Conservation (phyloP, 805 yeast species). For the Wickerhamomyces ciferrii region DNA sequence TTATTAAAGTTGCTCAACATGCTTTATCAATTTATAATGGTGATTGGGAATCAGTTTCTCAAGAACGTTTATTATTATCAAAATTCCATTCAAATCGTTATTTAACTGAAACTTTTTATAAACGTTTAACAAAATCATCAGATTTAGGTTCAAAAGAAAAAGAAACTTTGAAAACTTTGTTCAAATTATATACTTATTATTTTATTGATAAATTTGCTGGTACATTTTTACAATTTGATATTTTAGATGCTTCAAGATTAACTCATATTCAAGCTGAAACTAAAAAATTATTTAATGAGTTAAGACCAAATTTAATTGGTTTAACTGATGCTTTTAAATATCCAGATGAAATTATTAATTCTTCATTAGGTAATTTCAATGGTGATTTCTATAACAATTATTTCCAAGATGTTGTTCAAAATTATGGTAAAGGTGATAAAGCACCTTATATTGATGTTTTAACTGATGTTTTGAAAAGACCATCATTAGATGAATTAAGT, state of each 20-base stretch:
- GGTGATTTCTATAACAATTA: conserved; percentile 84
- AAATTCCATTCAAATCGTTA: conserved; percentile 36
- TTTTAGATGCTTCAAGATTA: conserved; percentile 45
- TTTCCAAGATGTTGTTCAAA: conserved; percentile 50
- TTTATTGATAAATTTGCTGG: conserved; percentile 69
- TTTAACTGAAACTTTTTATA: conserved; percentile 26
- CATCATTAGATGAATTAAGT: conserved; percentile 30
- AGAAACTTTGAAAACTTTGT: conserved; percentile 46
- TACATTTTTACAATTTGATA: conserved; percentile 59
- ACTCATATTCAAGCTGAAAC: conserved; percentile 38
- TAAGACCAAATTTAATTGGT: conserved; percentile 69
- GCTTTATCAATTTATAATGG: conserved; percentile 26
- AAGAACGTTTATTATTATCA: conserved; percentile 31
- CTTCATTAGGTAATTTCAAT: conserved; percentile 74
- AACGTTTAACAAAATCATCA: conserved; percentile 14
- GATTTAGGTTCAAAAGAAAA: conserved; percentile 29
- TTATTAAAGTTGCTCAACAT: conserved; percentile 25
- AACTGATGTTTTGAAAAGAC: conserved; percentile 32
- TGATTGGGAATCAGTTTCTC: conserved; percentile 31
- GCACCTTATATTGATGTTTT: conserved; percentile 45
- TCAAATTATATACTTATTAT: conserved; percentile 58
- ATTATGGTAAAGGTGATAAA: conserved; percentile 41
- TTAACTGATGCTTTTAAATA: conserved; percentile 81
- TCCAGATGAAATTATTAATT: conserved; percentile 74
- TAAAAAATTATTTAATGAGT: conserved; percentile 38